phyloP scores from a whole-genome alignment of 306 rosid genomes.

The Hippophae tibetana region DNA sequence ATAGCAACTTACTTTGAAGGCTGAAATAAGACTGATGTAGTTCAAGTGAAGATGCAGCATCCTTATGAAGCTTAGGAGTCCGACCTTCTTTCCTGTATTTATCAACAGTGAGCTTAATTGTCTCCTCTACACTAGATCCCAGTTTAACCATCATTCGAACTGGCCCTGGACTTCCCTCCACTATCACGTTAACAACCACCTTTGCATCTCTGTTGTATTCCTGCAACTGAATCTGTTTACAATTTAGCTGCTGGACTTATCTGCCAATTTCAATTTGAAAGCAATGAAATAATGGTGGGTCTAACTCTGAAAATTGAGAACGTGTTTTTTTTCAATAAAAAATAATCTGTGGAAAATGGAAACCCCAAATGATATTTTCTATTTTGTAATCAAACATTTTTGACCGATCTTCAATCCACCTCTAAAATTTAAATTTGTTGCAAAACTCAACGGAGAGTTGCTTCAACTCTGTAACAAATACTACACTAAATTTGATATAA shows the following conservation, averaged over 20 bases:
- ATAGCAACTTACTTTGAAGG: slow-evolving; percentile 45
- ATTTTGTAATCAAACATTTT: too few species aligned
- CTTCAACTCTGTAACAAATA: too few species aligned
- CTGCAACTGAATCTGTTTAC: slow-evolving; percentile 11
- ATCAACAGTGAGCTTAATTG: slow-evolving; percentile 48
- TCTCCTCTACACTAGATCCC: slow-evolving; percentile 65
- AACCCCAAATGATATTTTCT: too few species aligned
- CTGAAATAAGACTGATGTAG: slow-evolving; percentile 77
- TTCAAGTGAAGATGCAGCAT: slow-evolving; percentile 36
- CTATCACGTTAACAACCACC: slow-evolving; percentile 75
- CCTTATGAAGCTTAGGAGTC: slow-evolving; percentile 43
- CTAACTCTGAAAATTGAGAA: neutral
- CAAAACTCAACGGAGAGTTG: too few species aligned
- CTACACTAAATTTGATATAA: too few species aligned
- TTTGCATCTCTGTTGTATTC: slow-evolving; percentile 65
- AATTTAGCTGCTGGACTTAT: neutral
- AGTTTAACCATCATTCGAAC: slow-evolving; percentile 64
- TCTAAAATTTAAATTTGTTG: too few species aligned
- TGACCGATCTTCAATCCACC: too few species aligned
- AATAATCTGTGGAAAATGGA: neutral
- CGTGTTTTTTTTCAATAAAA: neutral
- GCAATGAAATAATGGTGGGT: too few species aligned
- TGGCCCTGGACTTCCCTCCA: slow-evolving; percentile 92
- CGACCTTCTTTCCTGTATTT: slow-evolving; percentile 70
- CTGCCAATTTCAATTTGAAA: too few species aligned